phyloP scores from a whole-genome alignment of 164 flowering plant genomes.

The Euptelea pleiosperma region DNA sequence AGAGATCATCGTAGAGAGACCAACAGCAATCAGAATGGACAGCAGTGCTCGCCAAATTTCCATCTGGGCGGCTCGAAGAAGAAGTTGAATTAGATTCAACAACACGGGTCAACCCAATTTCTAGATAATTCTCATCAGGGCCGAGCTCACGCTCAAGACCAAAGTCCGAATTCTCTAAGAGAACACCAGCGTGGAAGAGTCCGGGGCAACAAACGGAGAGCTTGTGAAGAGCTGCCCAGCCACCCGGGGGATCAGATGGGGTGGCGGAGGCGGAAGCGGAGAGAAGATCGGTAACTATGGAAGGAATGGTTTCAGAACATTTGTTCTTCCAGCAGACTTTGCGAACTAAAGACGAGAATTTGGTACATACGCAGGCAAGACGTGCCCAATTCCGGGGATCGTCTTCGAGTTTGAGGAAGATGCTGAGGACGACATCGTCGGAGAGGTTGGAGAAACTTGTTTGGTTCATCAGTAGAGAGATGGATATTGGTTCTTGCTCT shows the following conservation, averaged over 20 bases:
- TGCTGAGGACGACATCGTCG: constrained; percentile 72
- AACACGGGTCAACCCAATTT: neutral
- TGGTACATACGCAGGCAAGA: constrained; percentile 75
- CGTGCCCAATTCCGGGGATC: constrained; percentile 82
- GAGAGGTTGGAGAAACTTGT: constrained; percentile 48
- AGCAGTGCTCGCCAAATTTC: constrained; percentile 5
- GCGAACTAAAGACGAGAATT: constrained; percentile 55
- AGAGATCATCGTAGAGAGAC: constrained; percentile 84
- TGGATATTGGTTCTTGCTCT: neutral
- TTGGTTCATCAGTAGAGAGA: constrained; percentile 22
- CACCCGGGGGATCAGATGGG: constrained; percentile 41
- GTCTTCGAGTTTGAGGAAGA: constrained; percentile 68
- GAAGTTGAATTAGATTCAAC: neutral
- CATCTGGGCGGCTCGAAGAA: neutral
- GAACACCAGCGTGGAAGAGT: constrained; percentile 74
- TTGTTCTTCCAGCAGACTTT: constrained; percentile 53
- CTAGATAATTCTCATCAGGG: constrained; percentile 47
- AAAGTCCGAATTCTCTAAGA: constrained; percentile 80
- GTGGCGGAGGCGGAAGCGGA: constrained; percentile 8
- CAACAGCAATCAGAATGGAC: constrained; percentile 38
- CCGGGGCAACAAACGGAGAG: constrained; percentile 94
- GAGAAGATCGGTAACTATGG: constrained; percentile 63
- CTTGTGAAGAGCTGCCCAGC: constrained; percentile 78
- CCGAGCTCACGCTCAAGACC: constrained; percentile 91
- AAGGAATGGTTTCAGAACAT: constrained; percentile 56